Percentiles rank a stretch among this genome's conserved stretches.
Conservation (phyloP, 2,329 filamentous ascomycete species). For the Stachybotrys echinatus region DNA sequence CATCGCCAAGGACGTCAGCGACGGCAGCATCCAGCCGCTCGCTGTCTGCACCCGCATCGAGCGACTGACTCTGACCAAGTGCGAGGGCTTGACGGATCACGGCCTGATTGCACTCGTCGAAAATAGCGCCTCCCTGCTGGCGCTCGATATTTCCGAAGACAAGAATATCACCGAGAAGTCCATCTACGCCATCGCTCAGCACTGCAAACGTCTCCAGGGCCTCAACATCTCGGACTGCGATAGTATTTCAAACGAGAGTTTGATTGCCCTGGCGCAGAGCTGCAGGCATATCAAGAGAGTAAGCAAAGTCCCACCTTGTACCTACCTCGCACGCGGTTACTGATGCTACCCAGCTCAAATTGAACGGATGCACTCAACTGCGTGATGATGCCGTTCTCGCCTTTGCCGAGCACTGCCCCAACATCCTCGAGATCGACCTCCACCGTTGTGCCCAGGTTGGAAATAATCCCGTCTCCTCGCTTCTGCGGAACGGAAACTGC, state of each 20-base stretch:
- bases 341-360: slow-evolving; percentile 64
- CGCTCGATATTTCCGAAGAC: slow-evolving; percentile 83
- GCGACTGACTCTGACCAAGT: slow-evolving; percentile 87
- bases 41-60: slow-evolving; percentile 85
- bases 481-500: slow-evolving; percentile 72
- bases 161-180: slow-evolving; percentile 80
- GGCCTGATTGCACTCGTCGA: slow-evolving; percentile 76
- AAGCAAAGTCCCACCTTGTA: slow-evolving; percentile 28
- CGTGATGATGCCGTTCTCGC: slow-evolving; percentile 77
- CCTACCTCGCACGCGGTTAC: slow-evolving; percentile 6
- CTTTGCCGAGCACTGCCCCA: slow-evolving; percentile 82
- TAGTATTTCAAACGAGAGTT: slow-evolving; percentile 78
- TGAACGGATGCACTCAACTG: slow-evolving; percentile 85
- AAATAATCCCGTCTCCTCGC: slow-evolving; percentile 74
- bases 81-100: slow-evolving; percentile 75
- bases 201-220: slow-evolving; percentile 83
- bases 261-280: slow-evolving; percentile 72
- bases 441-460: slow-evolving; percentile 79
- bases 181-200: slow-evolving; percentile 69
- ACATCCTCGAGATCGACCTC: slow-evolving; percentile 94
- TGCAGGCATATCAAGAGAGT: slow-evolving; percentile 86
- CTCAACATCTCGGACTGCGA: slow-evolving; percentile 87
- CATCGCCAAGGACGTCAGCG: slow-evolving; percentile 70
- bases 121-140: slow-evolving; percentile 75
- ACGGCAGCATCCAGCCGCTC: slow-evolving; percentile 82